A percentile compares a stretch with the other conserved stretches of the same genome.
phyloP scores from a whole-genome alignment of 306 rosid species.

The Ormosia emarginata region DNA sequence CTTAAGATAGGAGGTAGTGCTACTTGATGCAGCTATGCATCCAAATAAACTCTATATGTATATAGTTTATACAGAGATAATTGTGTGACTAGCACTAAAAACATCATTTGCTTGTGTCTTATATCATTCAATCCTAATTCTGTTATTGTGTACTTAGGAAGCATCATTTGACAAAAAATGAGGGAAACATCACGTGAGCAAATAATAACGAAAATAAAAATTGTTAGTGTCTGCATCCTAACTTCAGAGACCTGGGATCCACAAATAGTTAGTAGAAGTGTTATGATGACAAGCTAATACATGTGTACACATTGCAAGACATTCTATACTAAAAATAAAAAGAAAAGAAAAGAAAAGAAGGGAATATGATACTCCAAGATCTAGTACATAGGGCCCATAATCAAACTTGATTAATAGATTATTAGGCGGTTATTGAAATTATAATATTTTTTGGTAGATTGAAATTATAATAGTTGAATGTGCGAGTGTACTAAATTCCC shows the following conservation, averaged over 20 bases:
- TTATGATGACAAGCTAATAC: too few species aligned
- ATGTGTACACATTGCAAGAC: not conserved
- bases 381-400: not conserved
- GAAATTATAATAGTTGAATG: not conserved
- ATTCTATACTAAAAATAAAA: not conserved
- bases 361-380: too few species aligned
- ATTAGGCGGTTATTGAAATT: not conserved
- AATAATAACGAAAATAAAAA: not conserved
- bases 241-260: too few species aligned
- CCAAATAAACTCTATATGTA: not conserved
- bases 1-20: not conserved
- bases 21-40: not conserved
- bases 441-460: not conserved
- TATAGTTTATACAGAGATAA: not conserved
- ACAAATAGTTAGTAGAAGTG: too few species aligned
- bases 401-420: not conserved
- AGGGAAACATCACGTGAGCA: not conserved
- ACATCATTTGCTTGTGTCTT: not conserved
- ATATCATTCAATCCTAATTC: not conserved
- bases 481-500: not conserved
- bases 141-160: not conserved
- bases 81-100: not conserved
- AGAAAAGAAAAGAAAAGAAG: too few species aligned
- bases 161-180: not conserved
- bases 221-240: too few species aligned